Conservation (phyloP, 306 rosid genomes). For the Vigna hirtella region DNA sequence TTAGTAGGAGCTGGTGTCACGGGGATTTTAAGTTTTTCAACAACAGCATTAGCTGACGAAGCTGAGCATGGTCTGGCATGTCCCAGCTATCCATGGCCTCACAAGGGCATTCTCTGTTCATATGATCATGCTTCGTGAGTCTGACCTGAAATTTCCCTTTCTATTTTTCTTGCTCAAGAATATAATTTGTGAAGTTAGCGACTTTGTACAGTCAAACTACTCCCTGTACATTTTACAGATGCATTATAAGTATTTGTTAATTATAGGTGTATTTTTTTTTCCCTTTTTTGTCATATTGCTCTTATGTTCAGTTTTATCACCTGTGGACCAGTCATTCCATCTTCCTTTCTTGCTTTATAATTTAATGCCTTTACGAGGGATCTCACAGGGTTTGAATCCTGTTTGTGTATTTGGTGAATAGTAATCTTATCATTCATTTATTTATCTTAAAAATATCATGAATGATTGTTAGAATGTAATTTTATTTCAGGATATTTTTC, state of each 20-base stretch:
- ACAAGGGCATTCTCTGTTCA: slow-evolving; percentile 92
- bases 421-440: slow-evolving; percentile 1
- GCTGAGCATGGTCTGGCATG: slow-evolving; percentile 95
- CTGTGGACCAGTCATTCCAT: not conserved
- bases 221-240: slow-evolving; percentile 21
- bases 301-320: slow-evolving; percentile 7
- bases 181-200: slow-evolving; percentile 16
- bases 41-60: slow-evolving; percentile 92
- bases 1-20: slow-evolving; percentile 89
- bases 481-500: not conserved
- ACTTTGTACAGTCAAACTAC: slow-evolving; percentile 8
- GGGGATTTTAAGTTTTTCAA: slow-evolving; percentile 80
- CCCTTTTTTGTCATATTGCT: not conserved
- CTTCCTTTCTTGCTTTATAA: not conserved
- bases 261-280: slow-evolving; percentile 4
- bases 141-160: slow-evolving; percentile 25
- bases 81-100: slow-evolving; percentile 99
- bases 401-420: not conserved
- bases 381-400: not conserved
- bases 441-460: slow-evolving; percentile 9
- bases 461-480: not conserved
- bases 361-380: slow-evolving; percentile 17
- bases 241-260: slow-evolving; percentile 22
- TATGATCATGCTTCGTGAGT: slow-evolving; percentile 98
- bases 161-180: not conserved